Base-by-base conservation (phyloP, 2,329 filamentous ascomycete species). In the Metarhizium guizhouense region DNA sequence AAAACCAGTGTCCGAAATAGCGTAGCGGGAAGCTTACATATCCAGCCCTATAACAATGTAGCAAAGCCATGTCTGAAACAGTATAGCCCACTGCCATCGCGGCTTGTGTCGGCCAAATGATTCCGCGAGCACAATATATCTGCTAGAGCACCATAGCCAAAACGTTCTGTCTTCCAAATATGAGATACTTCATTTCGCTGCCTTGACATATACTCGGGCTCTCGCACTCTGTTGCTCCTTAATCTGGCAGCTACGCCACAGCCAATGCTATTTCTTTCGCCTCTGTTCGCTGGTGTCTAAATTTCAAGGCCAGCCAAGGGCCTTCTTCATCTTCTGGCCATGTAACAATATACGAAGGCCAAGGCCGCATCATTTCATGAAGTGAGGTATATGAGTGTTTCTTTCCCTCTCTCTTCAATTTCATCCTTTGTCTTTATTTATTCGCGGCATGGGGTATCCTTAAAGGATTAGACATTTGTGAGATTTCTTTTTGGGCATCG, bases 401-500 rank as follows among this genome's bases (percentile, higher is more conserved):
- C 13, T 36, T 36, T 47, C 54, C 29, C 30, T 54, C 36, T 18
- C 10, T 34, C 32, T 34, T 34, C 32, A 34, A 11, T 34, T 34
- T 13, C 30, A 40, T 51, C 54, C 49, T 51, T 58, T 54, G 58
- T 54, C 48, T 25, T 20, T 36, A 29, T 54, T 42, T 16, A 42
- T 18, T 34, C 25, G 43, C 13, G 6, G 13, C 13, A 34, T 43
- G 42, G 47, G 34, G 45, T 48, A 48, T 48, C 25, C 59, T 71
- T 71, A 92, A 69, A 91, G 80, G 70, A 92, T 72, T 62, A 83
- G 75, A 73, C 88, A 92, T 71, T 82, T 86, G 72, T 82, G 79
- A 59, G 73, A 76, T 74, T 82, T 86, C 78, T 90, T 91, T 81
- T 93, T 94, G 54, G 86, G 85, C 58, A 84, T 80, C 25, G 89